Evolutionary conservation across 306 rosid species (phyloP), one percentile per base, ranked within the genome.

Genomic region (Lablab purpureus): DNA sequence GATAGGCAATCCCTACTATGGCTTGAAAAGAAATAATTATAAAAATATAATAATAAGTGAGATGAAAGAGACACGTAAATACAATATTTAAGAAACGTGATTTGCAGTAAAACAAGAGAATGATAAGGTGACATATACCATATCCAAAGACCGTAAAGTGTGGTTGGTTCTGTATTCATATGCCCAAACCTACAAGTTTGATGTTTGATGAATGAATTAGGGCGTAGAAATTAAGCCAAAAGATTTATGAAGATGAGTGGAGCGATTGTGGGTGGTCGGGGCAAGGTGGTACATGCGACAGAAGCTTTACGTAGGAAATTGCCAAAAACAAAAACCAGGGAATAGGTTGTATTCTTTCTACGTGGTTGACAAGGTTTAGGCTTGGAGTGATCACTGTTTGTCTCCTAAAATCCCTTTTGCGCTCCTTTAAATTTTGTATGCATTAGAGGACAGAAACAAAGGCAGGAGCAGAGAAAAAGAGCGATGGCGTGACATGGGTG

Each of bases 371-470:
- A 79, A 63, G 22, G 30, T 34, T 76, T 3, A 4, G 18, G 63
- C 66, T 66, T 46, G 60, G 84, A 52, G 80, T 80, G 28, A 76
- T 79, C 76, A 46, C 64, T 87, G 34, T 81, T 75, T 74, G 84
- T 67, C 67, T 58, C 73, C 77, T 11, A 36, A 34, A 74, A 75
- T 32, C 58, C 75, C 52, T 36, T 84, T 65, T 8, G 47, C 28
- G 76, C 7, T 60, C 18, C 81, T 84, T 80, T 30, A 25, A 66
- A 58, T 27, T 80, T 70, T 84, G 76, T 76, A 64, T 43, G 63
- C 43, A 71, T 55, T 77, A 5, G 78, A 68, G 70, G 23, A 59
- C 55, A 56, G 46, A 52, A 15, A 71, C 77, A 51, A 51, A 43
- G 49, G 15, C 0, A 10, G 36, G 36, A 0, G 10, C 41, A 37